Evolutionary conservation across 2,329 filamentous ascomycete genomes (phyloP).

Genomic region (Cadophora sp.): DNA sequence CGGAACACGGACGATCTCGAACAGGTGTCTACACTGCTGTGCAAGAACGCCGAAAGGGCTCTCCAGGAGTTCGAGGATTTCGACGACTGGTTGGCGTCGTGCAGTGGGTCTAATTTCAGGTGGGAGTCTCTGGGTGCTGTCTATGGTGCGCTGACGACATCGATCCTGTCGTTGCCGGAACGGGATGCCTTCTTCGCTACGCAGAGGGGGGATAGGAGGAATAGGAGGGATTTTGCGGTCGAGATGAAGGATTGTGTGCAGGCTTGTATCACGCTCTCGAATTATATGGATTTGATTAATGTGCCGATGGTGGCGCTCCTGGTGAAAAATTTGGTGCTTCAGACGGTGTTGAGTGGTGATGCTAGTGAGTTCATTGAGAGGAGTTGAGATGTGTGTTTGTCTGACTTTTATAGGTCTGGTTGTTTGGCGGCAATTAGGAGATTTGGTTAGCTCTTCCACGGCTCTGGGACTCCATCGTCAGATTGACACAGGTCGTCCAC

Average conservation of each 20-base stretch:
- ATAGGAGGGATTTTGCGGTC: constrained; percentile 38
- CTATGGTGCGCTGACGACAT: constrained; percentile 35
- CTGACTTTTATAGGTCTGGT: constrained; percentile 44
- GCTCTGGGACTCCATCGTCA: constrained; percentile 43
- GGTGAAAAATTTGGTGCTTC: constrained; percentile 46
- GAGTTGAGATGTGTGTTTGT: neutral
- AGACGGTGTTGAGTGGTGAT: constrained; percentile 51
- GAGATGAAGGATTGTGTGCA: constrained; percentile 45
- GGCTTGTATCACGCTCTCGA: constrained; percentile 48
- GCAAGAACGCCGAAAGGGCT: constrained; percentile 41
- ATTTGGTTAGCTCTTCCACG: constrained; percentile 46
- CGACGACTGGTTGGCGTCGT: constrained; percentile 40
- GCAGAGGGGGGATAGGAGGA: constrained; percentile 37
- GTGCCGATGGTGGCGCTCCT: constrained; percentile 49
- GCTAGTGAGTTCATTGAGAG: constrained; percentile 46
- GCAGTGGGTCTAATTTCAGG: constrained; percentile 41
- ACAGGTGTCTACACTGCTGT: constrained; percentile 37
- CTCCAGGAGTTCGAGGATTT: constrained; percentile 41
- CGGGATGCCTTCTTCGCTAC: constrained; percentile 39
- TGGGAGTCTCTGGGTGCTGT: constrained; percentile 45
- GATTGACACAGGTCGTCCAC: constrained; percentile 27
- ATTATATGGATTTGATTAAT: constrained; percentile 48
- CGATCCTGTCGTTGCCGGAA: constrained; percentile 34
- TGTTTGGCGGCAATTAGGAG: constrained; percentile 49
- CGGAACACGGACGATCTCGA: constrained; percentile 37